These are phyloP conservation scores for Eragrostis nindensis DNA, from an alignment of 176 grass and related monocot genomes.

Conservation along the genomic window DNA sequence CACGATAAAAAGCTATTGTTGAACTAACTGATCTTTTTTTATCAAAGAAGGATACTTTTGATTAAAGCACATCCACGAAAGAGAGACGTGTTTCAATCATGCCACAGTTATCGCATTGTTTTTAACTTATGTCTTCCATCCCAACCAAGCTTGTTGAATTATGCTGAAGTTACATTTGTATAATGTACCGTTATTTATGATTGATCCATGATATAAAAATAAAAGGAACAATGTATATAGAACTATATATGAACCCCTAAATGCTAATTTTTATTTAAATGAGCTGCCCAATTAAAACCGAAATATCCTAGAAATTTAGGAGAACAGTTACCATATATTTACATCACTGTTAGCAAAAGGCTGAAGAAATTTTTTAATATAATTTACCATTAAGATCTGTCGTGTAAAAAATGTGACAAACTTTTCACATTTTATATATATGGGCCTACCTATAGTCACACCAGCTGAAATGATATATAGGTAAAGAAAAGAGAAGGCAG, in stretches of 20 bases:
- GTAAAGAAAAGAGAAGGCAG: too few species aligned
- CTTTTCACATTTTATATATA: too few species aligned
- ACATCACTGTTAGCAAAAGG: background rate
- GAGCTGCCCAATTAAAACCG: background rate
- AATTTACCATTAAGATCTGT: background rate
- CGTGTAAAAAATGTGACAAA: too few species aligned
- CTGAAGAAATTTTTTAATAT: too few species aligned
- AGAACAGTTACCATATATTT: background rate
- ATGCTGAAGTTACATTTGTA: background rate
- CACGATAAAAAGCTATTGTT: background rate
- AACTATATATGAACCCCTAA: background rate
- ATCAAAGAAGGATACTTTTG: constrained; percentile 20
- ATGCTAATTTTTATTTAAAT: background rate
- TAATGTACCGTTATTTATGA: background rate
- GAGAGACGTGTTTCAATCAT: background rate
- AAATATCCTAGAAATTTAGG: background rate
- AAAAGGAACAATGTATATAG: background rate
- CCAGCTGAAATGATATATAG: too few species aligned
- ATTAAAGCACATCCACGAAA: constrained; percentile 9
- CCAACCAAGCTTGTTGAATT: background rate
- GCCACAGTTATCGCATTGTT: background rate
- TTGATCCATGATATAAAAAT: background rate
- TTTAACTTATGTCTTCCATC: background rate
- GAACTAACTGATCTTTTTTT: background rate
- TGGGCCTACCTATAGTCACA: too few species aligned